Conservation (phyloP, 129 eudicot genomes). For the Logfia minima region DNA sequence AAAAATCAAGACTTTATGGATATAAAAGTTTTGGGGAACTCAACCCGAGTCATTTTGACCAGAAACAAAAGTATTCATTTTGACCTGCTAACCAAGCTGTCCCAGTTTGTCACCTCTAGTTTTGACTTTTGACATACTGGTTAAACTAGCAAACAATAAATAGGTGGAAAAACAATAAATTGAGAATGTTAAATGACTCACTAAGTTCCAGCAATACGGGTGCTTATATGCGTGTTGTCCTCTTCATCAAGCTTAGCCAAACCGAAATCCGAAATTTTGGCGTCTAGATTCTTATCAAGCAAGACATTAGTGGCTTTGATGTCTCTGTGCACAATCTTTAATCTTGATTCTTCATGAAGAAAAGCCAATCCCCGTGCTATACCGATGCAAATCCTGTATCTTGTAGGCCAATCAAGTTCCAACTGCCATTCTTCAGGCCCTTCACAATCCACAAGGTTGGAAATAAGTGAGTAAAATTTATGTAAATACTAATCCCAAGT, state of each 20-base stretch:
- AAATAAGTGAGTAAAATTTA: constrained; percentile 17
- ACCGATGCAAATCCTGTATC: constrained; percentile 65
- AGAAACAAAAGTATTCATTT: neutral
- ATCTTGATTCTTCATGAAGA: constrained; percentile 70
- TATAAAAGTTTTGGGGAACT: neutral
- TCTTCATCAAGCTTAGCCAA: constrained; percentile 80
- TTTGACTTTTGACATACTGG: neutral
- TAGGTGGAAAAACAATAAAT: neutral
- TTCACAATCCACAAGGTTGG: constrained; percentile 26
- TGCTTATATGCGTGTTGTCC: constrained; percentile 62
- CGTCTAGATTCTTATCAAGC: constrained; percentile 54
- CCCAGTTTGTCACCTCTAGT: neutral
- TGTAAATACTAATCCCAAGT: too few species aligned
- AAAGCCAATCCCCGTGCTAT: constrained; percentile 77
- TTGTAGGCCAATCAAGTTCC: constrained; percentile 69
- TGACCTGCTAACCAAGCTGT: neutral
- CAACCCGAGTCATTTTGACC: neutral
- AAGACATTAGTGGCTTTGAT: constrained; percentile 19
- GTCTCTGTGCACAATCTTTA: constrained; percentile 22
- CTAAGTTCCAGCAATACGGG: constrained; percentile 77
- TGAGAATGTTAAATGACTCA: constrained; percentile 34
- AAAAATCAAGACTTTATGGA: too few species aligned
- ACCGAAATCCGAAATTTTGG: constrained; percentile 80
- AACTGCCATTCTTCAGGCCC: constrained; percentile 55
- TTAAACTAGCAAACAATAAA: neutral